phyloP scores from a whole-genome alignment of 2,329 filamentous ascomycete species.

The Pseudogymnoascus sp. region DNA sequence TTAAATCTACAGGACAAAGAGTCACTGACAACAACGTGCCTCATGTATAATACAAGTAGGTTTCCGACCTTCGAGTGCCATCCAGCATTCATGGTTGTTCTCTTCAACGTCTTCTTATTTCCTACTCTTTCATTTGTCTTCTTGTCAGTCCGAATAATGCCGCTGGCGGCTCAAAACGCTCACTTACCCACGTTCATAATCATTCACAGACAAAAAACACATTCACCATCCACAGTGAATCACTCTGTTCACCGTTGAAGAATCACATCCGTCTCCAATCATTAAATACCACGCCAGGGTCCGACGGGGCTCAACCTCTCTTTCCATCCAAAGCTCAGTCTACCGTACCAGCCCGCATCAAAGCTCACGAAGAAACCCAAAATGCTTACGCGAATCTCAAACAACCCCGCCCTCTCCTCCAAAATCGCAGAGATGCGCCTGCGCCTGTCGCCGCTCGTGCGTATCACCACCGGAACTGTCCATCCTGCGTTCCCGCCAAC shows the following conservation, averaged over 20 bases:
- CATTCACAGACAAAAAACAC: not conserved
- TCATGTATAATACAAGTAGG: constrained; percentile 4
- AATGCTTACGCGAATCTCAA: constrained; percentile 17
- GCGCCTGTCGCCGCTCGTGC: constrained; percentile 58
- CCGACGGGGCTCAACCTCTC: not conserved
- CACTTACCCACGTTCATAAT: not conserved
- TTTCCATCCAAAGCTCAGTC: not conserved
- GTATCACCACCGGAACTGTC: constrained; percentile 51
- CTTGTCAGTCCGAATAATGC: not conserved
- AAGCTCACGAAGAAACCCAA: not conserved
- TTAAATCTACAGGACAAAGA: not conserved
- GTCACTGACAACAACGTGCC: not conserved
- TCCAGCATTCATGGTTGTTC: not conserved
- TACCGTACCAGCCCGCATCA: not conserved
- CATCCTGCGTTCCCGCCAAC: constrained; percentile 59
- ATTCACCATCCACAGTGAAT: not conserved
- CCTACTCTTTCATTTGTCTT: not conserved
- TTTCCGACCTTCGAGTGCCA: constrained; percentile 5
- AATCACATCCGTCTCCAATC: not conserved
- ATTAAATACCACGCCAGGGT: not conserved
- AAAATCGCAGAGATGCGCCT: constrained; percentile 62
- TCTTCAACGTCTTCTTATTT: not conserved
- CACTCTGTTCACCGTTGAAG: not conserved
- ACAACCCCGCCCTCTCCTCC: constrained; percentile 45
- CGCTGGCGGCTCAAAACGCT: not conserved